Percentiles rank a stretch among this genome's conserved stretches.
Evolutionary conservation across 2,329 filamentous ascomycete genomes (phyloP).

Genomic region (Diaporthe helianthi): DNA sequence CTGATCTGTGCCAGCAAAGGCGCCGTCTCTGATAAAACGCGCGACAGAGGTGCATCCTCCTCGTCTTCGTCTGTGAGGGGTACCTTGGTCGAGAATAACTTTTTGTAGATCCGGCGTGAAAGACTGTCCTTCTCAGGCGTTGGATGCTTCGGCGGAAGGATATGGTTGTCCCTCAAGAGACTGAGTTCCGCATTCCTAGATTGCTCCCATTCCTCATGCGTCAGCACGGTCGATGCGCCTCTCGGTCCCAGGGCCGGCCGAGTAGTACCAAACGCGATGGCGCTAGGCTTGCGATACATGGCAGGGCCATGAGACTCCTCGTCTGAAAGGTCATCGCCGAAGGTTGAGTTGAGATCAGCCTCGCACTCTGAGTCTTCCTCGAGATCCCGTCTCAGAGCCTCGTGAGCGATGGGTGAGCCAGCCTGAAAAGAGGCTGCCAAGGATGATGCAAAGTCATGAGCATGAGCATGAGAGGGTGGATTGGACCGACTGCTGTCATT

Average conservation of each 20-base stretch:
- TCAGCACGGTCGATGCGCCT: slow-evolving; percentile 55
- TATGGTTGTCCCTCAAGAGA: slow-evolving; percentile 69
- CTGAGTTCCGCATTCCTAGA: slow-evolving; percentile 65
- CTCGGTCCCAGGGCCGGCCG: slow-evolving; percentile 73
- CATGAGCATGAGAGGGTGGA: slow-evolving; percentile 15
- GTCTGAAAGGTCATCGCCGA: slow-evolving; percentile 42
- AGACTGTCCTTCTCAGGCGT: slow-evolving; percentile 45
- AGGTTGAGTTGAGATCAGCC: slow-evolving; percentile 39
- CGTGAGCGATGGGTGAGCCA: slow-evolving; percentile 70
- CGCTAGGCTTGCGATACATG: slow-evolving; percentile 78
- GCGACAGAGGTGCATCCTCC: slow-evolving; percentile 61
- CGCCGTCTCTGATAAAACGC: slow-evolving; percentile 57
- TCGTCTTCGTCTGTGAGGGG: slow-evolving; percentile 49
- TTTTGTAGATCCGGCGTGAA: slow-evolving; percentile 48
- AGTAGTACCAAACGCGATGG: slow-evolving; percentile 75
- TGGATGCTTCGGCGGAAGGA: slow-evolving; percentile 67
- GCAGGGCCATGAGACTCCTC: slow-evolving; percentile 50
- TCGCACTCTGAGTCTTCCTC: slow-evolving; percentile 69
- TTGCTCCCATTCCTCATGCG: slow-evolving; percentile 61
- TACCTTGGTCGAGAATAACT: slow-evolving; percentile 64
- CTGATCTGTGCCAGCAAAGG: slow-evolving; percentile 45
- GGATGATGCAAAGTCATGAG: slow-evolving; percentile 40
- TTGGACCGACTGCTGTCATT: slow-evolving; percentile 2
- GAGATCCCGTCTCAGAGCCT: slow-evolving; percentile 70
- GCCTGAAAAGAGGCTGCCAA: slow-evolving; percentile 61